A percentile compares a stretch with the other conserved stretches of the same genome.
These are phyloP conservation scores for Penicillium lagena DNA, from an alignment of 495 filamentous ascomycete genomes.

Conservation along the genomic window DNA sequence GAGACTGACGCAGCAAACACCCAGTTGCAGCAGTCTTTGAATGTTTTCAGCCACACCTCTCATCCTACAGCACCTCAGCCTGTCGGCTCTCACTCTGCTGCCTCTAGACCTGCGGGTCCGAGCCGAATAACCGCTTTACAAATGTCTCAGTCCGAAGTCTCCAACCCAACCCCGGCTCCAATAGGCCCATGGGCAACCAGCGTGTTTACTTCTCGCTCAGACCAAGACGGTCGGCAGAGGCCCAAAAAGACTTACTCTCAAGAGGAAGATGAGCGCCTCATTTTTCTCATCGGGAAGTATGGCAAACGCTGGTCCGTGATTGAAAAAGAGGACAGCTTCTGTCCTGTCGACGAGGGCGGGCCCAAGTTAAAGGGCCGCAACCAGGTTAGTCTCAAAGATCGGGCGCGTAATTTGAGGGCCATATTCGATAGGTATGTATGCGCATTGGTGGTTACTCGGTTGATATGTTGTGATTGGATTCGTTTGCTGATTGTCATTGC, in stretches of 20 bases:
- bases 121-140: too few species aligned
- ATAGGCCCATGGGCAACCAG: neutral
- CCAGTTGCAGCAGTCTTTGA: neutral
- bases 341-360: slow-evolving; percentile 14
- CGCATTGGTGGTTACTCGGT: too few species aligned
- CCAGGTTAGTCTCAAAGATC: slow-evolving; percentile 78
- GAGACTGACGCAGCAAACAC: neutral
- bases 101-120: too few species aligned
- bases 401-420: slow-evolving; percentile 50
- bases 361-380: slow-evolving; percentile 51
- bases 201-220: neutral
- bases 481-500: too few species aligned
- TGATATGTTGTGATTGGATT: too few species aligned
- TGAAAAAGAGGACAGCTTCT: slow-evolving; percentile 16
- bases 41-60: neutral
- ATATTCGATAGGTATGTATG: neutral
- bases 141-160: too few species aligned
- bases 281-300: slow-evolving; percentile 15
- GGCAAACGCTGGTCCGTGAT: slow-evolving; percentile 22
- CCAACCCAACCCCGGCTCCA: neutral
- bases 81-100: neutral
- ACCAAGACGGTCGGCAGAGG: neutral
- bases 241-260: slow-evolving; percentile 8
- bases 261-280: slow-evolving; percentile 24
- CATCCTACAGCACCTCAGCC: neutral